Base-by-base conservation (phyloP, 345 rosid species). In the Eucalyptus erythrocorys region DNA sequence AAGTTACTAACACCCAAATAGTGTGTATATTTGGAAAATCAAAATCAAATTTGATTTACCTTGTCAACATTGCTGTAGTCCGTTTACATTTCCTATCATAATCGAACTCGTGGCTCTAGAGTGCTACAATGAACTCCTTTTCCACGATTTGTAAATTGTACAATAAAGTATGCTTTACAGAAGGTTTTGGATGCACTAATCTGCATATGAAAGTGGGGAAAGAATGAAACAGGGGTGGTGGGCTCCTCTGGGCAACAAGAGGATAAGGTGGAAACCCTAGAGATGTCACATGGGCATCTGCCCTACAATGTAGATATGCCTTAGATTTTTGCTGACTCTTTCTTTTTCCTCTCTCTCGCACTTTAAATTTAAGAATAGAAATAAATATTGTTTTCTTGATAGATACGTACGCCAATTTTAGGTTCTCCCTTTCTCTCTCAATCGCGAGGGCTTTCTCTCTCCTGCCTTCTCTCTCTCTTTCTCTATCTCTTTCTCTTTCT, bases 381-480 rank as follows among this genome's bases (percentile, higher is more conserved):
- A 86, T 49, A 86, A 86, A 86, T 86, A 51, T 79, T 76, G 5
- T 49, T 53, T 53, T 50, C 21, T 80, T 79, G 86, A 57, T 24
- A 11, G 48, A 84, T 64, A 85, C 87, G 85, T 61, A 14, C 82
- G 48, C 48, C 89, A 82, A 40, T 26, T 81, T 81, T 40, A 88
- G 86, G 47, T 42, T 59, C 85, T 37, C 48, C 6, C 47, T 40
- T 19, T 76, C 89, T 88, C 87, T 85, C 43, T 61, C 89, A 43
- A 90, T 24, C 86, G 91, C 91, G 88, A 88, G 93, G 92, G 91
- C 92, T 93, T 91, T 91, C 91, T 92, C 92, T 88, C 86, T 88
- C 51, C 47, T 40, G 26, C 47, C 45, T 48, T 55, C 48, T 85
- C 34, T 81, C 87, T 79, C 86, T 17, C 22, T 51, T 2, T 37